A percentile compares a stretch with the other conserved stretches of the same genome.
phyloP scores from a whole-genome alignment of 371 early-diverging fungal species.

The Apophysomyces sp. region DNA sequence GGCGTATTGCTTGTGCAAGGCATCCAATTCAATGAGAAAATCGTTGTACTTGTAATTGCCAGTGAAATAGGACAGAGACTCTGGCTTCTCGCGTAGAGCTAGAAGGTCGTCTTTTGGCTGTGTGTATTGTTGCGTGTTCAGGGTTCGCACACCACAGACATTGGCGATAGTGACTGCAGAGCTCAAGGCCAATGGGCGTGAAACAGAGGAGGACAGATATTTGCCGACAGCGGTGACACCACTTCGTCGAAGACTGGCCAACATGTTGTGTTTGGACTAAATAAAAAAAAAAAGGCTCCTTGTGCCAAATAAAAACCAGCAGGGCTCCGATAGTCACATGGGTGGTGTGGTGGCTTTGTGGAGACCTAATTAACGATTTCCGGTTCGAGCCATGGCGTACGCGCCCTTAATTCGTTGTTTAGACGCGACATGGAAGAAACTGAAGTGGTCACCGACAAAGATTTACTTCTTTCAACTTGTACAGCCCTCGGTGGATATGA shows the following conservation, averaged over 20 bases:
- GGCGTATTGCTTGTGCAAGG: slow-evolving; percentile 53
- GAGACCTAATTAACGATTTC: too few species aligned
- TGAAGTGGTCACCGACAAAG: neutral
- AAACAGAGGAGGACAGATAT: neutral
- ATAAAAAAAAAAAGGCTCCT: neutral
- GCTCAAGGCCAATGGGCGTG: neutral
- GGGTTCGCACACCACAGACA: neutral
- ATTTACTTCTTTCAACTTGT: slow-evolving; percentile 71
- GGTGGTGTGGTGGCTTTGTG: neutral
- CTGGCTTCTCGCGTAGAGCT: slow-evolving; percentile 56
- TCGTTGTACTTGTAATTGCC: slow-evolving; percentile 83
- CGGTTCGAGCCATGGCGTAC: too few species aligned
- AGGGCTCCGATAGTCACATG: neutral
- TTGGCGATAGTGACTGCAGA: neutral
- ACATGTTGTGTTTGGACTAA: neutral
- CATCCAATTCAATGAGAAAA: slow-evolving; percentile 70
- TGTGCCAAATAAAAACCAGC: neutral
- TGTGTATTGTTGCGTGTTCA: slow-evolving; percentile 2
- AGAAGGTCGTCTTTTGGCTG: slow-evolving; percentile 24
- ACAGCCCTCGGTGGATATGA: slow-evolving; percentile 81
- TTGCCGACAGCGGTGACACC: neutral
- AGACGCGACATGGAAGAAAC: neutral
- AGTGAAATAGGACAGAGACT: slow-evolving; percentile 85
- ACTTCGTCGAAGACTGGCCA: slow-evolving; percentile 1
- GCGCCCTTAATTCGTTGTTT: too few species aligned